A percentile compares a stretch with the other conserved stretches of the same genome.
These are phyloP conservation scores for Loxodes magnus DNA, from an alignment of 73 alveolate genomes.

Conservation along the genomic window DNA sequence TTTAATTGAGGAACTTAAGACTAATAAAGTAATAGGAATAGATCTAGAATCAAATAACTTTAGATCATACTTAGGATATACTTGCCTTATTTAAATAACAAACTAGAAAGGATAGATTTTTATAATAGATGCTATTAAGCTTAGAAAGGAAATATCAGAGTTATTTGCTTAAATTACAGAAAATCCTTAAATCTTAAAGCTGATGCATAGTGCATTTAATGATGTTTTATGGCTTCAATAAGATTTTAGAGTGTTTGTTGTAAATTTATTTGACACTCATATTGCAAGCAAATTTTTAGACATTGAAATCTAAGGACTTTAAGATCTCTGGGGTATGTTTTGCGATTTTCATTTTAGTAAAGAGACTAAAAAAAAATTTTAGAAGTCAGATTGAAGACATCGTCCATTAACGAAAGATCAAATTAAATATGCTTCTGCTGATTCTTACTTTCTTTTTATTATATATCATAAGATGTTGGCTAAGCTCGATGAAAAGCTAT, in stretches of 20 bases:
- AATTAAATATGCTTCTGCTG: conserved; percentile 72
- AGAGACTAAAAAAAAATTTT: conserved; percentile 35
- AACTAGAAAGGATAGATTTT: conserved; percentile 17
- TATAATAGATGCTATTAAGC: conserved; percentile 28
- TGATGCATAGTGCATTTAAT: conserved; percentile 47
- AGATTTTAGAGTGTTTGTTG: conserved; percentile 23
- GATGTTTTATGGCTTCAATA: conserved; percentile 49
- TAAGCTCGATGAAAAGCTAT: conserved; percentile 22
- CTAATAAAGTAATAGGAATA: conserved; percentile 43
- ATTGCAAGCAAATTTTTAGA: not conserved
- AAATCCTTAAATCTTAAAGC: conserved; percentile 40
- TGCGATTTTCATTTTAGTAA: conserved; percentile 27
- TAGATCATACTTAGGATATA: conserved; percentile 29
- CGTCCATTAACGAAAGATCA: conserved; percentile 59
- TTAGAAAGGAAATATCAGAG: conserved; percentile 15
- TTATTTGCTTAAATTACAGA: conserved; percentile 24
- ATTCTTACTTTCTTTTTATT: conserved; percentile 55
- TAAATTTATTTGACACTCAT: conserved; percentile 42
- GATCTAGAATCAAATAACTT: conserved; percentile 35
- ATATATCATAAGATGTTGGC: conserved; percentile 34
- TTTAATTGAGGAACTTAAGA: no score
- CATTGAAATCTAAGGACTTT: conserved; percentile 18
- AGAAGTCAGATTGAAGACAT: conserved; percentile 58
- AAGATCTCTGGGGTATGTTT: conserved; percentile 34
- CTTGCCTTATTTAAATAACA: conserved; percentile 45